Evolutionary conservation across 176 grass and related monocot species (phyloP).

Genomic region (Zizania latifolia): DNA sequence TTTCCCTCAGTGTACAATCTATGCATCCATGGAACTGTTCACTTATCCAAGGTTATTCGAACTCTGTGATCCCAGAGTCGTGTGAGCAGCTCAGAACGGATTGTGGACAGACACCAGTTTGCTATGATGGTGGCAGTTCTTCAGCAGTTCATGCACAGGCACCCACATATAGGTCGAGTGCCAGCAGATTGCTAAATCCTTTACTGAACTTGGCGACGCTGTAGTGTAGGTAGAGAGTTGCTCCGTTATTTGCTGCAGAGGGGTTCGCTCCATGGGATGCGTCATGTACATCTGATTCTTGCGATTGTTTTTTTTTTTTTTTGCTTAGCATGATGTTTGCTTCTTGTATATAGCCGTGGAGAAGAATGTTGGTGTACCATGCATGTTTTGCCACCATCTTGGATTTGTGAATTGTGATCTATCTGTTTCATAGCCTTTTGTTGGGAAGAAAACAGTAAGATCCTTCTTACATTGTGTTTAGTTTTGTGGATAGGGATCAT

Average conservation of each 20-base stretch:
- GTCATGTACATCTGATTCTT: constrained; percentile 53
- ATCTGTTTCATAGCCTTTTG: constrained; percentile 26
- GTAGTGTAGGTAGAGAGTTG: constrained; percentile 39
- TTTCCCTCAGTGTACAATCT: constrained; percentile 60
- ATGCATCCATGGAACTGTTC: constrained; percentile 82
- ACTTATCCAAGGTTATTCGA: constrained; percentile 73
- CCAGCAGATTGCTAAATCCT: constrained; percentile 22
- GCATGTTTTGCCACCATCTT: constrained; percentile 27
- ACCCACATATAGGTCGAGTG: constrained; percentile 20
- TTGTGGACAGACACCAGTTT: constrained; percentile 38
- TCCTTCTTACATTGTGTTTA: background rate
- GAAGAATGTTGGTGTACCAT: constrained; percentile 31
- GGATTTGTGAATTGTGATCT: constrained; percentile 19
- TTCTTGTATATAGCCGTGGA: constrained; percentile 54
- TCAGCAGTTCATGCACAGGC: background rate
- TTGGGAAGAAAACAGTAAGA: background rate
- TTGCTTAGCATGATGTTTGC: constrained; percentile 35
- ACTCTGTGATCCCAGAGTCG: constrained; percentile 69
- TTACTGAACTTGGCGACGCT: constrained; percentile 42
- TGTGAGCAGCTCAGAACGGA: constrained; percentile 65
- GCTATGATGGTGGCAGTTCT: constrained; percentile 40
- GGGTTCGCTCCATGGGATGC: constrained; percentile 2
- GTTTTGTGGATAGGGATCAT: background rate
- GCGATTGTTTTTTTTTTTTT: constrained; percentile 19
- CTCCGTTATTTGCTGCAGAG: constrained; percentile 13